A percentile compares a stretch with the other conserved stretches of the same genome.
phyloP scores from a whole-genome alignment of 1,139 yeast species.

The Suhomyces chickasaworum region DNA sequence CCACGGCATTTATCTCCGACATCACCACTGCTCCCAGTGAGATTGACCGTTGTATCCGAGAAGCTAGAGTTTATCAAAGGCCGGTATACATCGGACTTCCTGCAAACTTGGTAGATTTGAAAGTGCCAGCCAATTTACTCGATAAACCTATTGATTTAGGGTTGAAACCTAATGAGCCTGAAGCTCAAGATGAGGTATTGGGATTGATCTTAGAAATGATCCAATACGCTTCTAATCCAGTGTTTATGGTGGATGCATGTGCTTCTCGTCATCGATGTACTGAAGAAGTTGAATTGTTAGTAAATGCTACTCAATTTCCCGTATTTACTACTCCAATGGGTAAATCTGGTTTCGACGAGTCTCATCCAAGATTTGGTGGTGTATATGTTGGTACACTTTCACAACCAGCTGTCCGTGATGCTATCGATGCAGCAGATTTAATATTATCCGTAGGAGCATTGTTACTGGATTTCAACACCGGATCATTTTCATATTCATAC shows the following conservation, averaged over 20 bases:
- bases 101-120: slow-evolving; percentile 38
- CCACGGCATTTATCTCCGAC: slow-evolving; percentile 36
- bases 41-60: slow-evolving; percentile 39
- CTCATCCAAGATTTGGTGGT: slow-evolving; percentile 22
- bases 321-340: slow-evolving; percentile 26
- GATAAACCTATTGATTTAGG: slow-evolving; percentile 36
- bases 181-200: slow-evolving; percentile 36
- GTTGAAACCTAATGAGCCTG: slow-evolving; percentile 30
- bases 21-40: slow-evolving; percentile 33
- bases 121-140: slow-evolving; percentile 33
- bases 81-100: slow-evolving; percentile 45
- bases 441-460: slow-evolving; percentile 31
- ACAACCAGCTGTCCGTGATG: slow-evolving; percentile 21
- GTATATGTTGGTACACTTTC: slow-evolving; percentile 26
- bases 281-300: slow-evolving; percentile 33
- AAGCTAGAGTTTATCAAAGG: slow-evolving; percentile 40
- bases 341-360: slow-evolving; percentile 23
- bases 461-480: slow-evolving; percentile 44
- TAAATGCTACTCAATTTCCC: slow-evolving; percentile 33
- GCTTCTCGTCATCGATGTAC: slow-evolving; percentile 37
- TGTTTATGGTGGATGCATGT: slow-evolving; percentile 42
- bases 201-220: slow-evolving; percentile 32
- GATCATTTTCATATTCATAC: slow-evolving; percentile 42
- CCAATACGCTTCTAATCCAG: slow-evolving; percentile 32
- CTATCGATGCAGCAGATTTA: slow-evolving; percentile 24